A percentile compares a stretch with the other conserved stretches of the same genome.
phyloP scores from a whole-genome alignment of 345 rosid species.

The Acer negundo region DNA sequence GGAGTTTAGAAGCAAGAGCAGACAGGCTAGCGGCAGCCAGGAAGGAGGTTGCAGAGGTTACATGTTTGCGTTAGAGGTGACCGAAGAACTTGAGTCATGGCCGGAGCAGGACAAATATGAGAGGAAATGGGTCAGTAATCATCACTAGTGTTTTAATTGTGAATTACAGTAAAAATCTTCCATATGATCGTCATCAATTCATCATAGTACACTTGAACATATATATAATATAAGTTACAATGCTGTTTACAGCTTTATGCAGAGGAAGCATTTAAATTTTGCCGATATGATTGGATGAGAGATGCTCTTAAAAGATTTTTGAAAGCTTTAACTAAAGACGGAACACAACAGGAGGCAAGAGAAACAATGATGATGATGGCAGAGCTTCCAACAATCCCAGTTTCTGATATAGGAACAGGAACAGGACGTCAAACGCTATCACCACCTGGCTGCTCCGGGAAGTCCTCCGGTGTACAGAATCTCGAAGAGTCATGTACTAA shows the following conservation, averaged over 20 bases:
- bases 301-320: constrained; percentile 40
- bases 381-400: constrained; percentile 14
- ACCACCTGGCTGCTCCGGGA: constrained; percentile 21
- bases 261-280: constrained; percentile 38
- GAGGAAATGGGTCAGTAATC: constrained; percentile 48
- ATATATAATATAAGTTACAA: too few relatives aligned
- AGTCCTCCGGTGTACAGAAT: constrained; percentile 22
- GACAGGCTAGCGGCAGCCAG: constrained; percentile 32
- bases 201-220: too few relatives aligned
- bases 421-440: constrained; percentile 22
- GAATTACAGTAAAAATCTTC: background rate
- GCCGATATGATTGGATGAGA: constrained; percentile 63
- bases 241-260: constrained; percentile 31
- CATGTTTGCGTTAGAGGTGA: constrained; percentile 65
- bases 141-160: background rate
- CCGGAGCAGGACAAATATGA: constrained; percentile 40
- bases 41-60: constrained; percentile 74
- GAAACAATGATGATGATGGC: background rate
- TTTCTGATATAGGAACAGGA: background rate
- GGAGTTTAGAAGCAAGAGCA: constrained; percentile 67
- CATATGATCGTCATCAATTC: background rate
- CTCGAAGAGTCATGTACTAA: constrained; percentile 28
- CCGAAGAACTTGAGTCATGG: constrained; percentile 49
- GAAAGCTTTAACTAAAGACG: constrained; percentile 6
- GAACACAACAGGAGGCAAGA: background rate